These are phyloP conservation scores for Phialemoniopsis sp. DNA, from an alignment of 2,329 filamentous ascomycete genomes.

Conservation along the genomic window DNA sequence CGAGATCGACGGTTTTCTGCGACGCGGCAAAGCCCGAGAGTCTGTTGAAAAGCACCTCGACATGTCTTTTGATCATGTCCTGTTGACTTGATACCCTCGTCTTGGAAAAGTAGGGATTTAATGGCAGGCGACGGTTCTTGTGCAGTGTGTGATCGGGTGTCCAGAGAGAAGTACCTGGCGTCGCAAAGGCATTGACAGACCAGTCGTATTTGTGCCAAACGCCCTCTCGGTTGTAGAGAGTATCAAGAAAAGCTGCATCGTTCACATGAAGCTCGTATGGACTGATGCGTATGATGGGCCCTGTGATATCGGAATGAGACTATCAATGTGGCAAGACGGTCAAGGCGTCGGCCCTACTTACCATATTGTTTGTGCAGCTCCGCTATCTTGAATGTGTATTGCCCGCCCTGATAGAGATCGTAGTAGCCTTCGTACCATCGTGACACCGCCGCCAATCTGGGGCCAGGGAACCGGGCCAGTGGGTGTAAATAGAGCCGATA, in stretches of 20 bases:
- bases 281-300: conserved; percentile 26
- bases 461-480: conserved; percentile 22
- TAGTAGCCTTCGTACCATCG: conserved; percentile 26
- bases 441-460: conserved; percentile 22
- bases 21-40: no score
- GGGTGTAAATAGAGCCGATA: conserved; percentile 9
- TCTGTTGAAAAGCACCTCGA: no score
- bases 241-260: conserved; percentile 21
- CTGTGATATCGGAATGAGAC: neutral
- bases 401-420: conserved; percentile 18
- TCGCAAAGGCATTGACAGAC: no score
- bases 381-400: conserved; percentile 21
- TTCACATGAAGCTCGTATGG: conserved; percentile 24
- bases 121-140: no score
- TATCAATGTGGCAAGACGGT: neutral
- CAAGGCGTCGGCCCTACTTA: conserved; percentile 2
- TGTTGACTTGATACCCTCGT: no score
- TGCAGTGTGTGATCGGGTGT: no score
- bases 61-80: no score
- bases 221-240: conserved; percentile 12
- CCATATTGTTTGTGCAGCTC: conserved; percentile 28
- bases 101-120: no score
- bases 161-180: no score
- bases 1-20: no score
- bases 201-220: conserved; percentile 9